phyloP scores from a whole-genome alignment of 345 rosid species.

The Brassica carinata region DNA sequence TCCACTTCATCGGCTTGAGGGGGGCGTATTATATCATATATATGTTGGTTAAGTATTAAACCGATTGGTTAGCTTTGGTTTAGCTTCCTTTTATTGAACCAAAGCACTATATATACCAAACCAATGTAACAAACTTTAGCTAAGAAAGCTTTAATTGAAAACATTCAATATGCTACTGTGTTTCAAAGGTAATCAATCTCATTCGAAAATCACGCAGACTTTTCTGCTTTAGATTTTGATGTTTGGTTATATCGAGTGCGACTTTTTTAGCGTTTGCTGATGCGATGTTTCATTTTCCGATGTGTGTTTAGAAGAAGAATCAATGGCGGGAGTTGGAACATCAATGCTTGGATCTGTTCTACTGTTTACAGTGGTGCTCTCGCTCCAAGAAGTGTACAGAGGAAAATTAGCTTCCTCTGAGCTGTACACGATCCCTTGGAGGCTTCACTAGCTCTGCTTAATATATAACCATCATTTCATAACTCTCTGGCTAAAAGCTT shows the following conservation, averaged over 20 bases:
- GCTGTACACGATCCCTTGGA: conserved; percentile 70
- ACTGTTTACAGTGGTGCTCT: conserved; percentile 60
- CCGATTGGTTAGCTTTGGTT: not conserved
- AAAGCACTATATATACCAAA: not conserved
- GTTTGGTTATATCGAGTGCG: not conserved
- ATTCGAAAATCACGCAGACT: not conserved
- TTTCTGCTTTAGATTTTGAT: not conserved
- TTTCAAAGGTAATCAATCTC: conserved; percentile 12
- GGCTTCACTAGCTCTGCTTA: conserved; percentile 69
- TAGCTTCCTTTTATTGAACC: not conserved
- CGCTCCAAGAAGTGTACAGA: conserved; percentile 69
- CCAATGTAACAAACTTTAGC: not conserved
- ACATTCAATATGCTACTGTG: not conserved
- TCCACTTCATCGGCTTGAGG: not conserved
- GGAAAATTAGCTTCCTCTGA: conserved; percentile 75
- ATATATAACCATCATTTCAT: not conserved
- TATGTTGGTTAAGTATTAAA: not conserved
- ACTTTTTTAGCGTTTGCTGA: not conserved
- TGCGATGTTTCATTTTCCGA: not conserved
- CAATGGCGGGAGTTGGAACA: conserved; percentile 73
- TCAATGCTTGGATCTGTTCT: conserved; percentile 72
- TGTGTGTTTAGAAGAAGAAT: conserved; percentile 27
- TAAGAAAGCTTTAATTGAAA: too few species aligned
- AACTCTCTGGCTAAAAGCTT: not conserved
- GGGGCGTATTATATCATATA: not conserved